Percentiles rank a stretch among this genome's conserved stretches.
These are phyloP conservation scores for Fusarium austroafricanum DNA, from an alignment of 2,329 filamentous ascomycete species.

Conservation along the genomic window DNA sequence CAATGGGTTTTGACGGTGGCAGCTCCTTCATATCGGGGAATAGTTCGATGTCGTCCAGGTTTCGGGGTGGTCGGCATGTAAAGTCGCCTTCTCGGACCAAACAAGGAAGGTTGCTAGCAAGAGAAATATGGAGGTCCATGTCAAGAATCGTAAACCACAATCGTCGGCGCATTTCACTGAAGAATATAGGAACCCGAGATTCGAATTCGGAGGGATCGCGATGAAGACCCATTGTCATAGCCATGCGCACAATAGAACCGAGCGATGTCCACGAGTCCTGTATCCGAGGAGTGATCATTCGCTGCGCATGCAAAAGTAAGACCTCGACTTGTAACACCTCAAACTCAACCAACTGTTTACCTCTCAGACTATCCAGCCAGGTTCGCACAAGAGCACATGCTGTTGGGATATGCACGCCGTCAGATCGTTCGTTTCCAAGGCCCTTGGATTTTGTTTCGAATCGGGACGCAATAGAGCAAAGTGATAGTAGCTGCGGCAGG, in stretches of 20 bases:
- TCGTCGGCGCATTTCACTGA: slow-evolving; percentile 64
- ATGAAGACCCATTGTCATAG: slow-evolving; percentile 70
- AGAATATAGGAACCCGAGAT: slow-evolving; percentile 61
- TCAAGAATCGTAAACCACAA: slow-evolving; percentile 69
- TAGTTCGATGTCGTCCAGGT: slow-evolving; percentile 64
- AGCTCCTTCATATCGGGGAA: slow-evolving; percentile 61
- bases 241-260: slow-evolving; percentile 66
- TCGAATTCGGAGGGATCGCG: slow-evolving; percentile 67
- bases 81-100: slow-evolving; percentile 65
- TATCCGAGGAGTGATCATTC: slow-evolving; percentile 63
- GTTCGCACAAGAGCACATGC: slow-evolving; percentile 65
- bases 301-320: slow-evolving; percentile 63
- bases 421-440: slow-evolving; percentile 61
- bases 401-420: slow-evolving; percentile 68
- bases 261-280: slow-evolving; percentile 66
- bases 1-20: slow-evolving; percentile 61
- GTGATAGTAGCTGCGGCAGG: slow-evolving; percentile 64
- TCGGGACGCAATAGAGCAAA: slow-evolving; percentile 65
- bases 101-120: slow-evolving; percentile 64
- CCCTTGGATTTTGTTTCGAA: slow-evolving; percentile 64
- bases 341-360: slow-evolving; percentile 65
- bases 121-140: slow-evolving; percentile 66
- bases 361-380: slow-evolving; percentile 64
- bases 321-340: slow-evolving; percentile 66
- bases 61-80: slow-evolving; percentile 64